These are phyloP conservation scores for Melastoma candidum DNA, from an alignment of 441 rosid species.

Conservation along the genomic window DNA sequence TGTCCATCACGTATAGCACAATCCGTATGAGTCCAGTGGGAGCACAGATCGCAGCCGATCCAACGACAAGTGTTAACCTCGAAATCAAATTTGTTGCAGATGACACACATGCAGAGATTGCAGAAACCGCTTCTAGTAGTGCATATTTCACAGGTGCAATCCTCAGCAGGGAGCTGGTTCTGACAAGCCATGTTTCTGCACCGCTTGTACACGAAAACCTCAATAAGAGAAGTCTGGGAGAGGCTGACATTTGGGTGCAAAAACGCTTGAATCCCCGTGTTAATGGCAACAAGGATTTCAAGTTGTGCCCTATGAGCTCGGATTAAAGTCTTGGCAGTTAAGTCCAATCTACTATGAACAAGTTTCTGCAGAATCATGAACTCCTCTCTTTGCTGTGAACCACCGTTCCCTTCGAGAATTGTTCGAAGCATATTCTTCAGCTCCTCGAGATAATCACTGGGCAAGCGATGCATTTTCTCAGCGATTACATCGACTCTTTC, in stretches of 20 bases:
- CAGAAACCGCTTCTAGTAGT: slow-evolving; percentile 82
- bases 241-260: slow-evolving; percentile 84
- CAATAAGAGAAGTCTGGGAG: slow-evolving; percentile 78
- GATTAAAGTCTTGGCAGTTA: slow-evolving; percentile 70
- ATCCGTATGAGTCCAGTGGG: slow-evolving; percentile 98
- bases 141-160: slow-evolving; percentile 76
- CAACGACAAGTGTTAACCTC: slow-evolving; percentile 96
- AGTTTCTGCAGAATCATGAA: slow-evolving; percentile 66
- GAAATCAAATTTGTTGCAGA: slow-evolving; percentile 94
- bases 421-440: slow-evolving; percentile 64
- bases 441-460: slow-evolving; percentile 73
- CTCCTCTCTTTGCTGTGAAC: slow-evolving; percentile 71
- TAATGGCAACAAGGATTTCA: slow-evolving; percentile 83
- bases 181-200: slow-evolving; percentile 93
- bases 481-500: slow-evolving; percentile 70
- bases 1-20: slow-evolving; percentile 91
- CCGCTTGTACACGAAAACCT: slow-evolving; percentile 79
- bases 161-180: slow-evolving; percentile 85
- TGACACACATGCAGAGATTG: slow-evolving; percentile 95
- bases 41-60: slow-evolving; percentile 92
- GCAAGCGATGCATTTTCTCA: slow-evolving; percentile 64
- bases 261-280: slow-evolving; percentile 90
- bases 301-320: slow-evolving; percentile 84
- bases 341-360: slow-evolving; percentile 70
- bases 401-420: slow-evolving; percentile 79